Base-by-base conservation (phyloP, 345 rosid species). In the Ricinus communis region DNA sequence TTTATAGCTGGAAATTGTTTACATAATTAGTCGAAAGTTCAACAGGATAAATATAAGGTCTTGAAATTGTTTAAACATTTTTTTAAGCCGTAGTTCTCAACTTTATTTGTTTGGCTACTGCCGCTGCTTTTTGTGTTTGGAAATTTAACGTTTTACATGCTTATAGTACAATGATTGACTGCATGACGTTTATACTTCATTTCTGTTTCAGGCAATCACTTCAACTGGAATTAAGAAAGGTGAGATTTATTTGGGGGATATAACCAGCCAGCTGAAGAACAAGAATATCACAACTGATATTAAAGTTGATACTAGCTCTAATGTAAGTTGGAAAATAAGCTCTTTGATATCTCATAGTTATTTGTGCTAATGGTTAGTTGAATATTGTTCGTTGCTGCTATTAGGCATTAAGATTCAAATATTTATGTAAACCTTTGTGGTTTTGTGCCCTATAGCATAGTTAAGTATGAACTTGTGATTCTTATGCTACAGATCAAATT, bases 221-320 rank as follows among this genome's bases (percentile, higher is more conserved):
- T 65, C 78, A 21, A 79, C 25, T 60, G 82, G 78, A 28, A 40
- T 67, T 22, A 79, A 66, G 73, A 79, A 79, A 71, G 82, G 76
- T 25, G 82, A 79, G 24, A 55, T 61, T 56, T 66, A 59, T 66
- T 60, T 74, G 68, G 82, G 73, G 0, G 82, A 79, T 65, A 76
- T 79, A 56, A 79, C 69, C 79, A 71, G 63, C 59, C 75, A 79
- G 62, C 65, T 70, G 25, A 74, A 79, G 82, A 79, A 74, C 72
- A 79, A 79, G 69, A 79, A 79, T 59, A 67, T 79, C 65, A 79
- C 82, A 21, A 74, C 82, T 45, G 79, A 79, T 67, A 52, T 79
- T 11, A 79, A 79, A 71, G 82, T 79, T 18, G 82, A 79, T 66
- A 79, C 82, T 11, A 66, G 66, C 56, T 65, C 97, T 56, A 90